phyloP scores from a whole-genome alignment of 306 rosid genomes.

The Nissolia schottii region DNA sequence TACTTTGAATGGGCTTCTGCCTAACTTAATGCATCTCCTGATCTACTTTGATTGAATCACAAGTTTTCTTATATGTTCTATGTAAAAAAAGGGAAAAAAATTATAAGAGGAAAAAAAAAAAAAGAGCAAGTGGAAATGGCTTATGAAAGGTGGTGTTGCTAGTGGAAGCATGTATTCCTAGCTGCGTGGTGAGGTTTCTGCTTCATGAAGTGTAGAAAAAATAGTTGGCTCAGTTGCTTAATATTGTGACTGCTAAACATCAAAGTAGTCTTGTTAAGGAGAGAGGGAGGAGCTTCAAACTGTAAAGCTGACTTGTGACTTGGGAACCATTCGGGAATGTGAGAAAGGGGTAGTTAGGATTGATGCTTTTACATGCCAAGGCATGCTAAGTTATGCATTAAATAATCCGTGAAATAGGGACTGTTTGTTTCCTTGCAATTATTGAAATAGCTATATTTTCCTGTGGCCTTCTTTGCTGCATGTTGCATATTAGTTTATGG shows the following conservation, averaged over 20 bases:
- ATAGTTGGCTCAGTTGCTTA: constrained; percentile 46
- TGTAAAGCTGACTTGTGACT: constrained; percentile 79
- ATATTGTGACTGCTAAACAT: constrained; percentile 28
- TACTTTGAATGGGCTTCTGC: constrained; percentile 85
- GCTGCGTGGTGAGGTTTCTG: constrained; percentile 51
- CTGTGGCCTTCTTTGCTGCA: constrained; percentile 24
- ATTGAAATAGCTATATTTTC: constrained; percentile 46
- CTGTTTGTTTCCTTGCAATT: constrained; percentile 41
- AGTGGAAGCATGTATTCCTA: constrained; percentile 42
- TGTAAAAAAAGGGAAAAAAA: constrained; percentile 18
- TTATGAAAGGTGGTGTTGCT: constrained; percentile 50
- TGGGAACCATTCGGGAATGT: constrained; percentile 50
- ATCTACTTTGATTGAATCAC: constrained; percentile 31
- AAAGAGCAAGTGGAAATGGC: constrained; percentile 20
- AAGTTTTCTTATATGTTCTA: constrained; percentile 36
- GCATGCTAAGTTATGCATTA: constrained; percentile 55
- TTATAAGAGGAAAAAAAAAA: neutral
- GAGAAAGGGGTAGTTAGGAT: constrained; percentile 64
- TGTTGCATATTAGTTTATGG: constrained; percentile 6
- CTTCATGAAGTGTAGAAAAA: constrained; percentile 42
- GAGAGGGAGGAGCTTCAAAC: constrained; percentile 53
- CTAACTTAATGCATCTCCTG: constrained; percentile 37
- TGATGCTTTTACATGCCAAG: constrained; percentile 51
- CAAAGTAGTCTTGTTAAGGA: constrained; percentile 34
- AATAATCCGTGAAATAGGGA: constrained; percentile 61